These are phyloP conservation scores for Gaultheria prostrata DNA, from an alignment of 148 eudicot species.

Conservation along the genomic window DNA sequence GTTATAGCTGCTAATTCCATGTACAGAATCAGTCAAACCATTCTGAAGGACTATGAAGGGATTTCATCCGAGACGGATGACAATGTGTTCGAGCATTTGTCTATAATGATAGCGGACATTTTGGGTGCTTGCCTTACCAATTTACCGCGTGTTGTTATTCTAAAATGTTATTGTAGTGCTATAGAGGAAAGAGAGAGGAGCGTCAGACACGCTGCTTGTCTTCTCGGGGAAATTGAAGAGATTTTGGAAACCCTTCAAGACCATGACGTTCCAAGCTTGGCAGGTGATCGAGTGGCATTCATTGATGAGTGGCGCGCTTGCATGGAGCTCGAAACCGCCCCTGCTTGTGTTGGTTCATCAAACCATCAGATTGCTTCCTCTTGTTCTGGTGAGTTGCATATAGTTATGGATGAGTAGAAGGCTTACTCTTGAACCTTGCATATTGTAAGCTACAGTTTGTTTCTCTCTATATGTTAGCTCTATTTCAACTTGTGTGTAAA, in stretches of 20 bases:
- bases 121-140: slow-evolving; percentile 26
- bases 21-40: slow-evolving; percentile 23
- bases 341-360: not conserved
- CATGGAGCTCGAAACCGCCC: not conserved
- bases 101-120: slow-evolving; percentile 19
- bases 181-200: slow-evolving; percentile 23
- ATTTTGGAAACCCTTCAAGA: slow-evolving; percentile 16
- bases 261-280: not conserved
- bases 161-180: slow-evolving; percentile 12
- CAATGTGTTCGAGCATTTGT: slow-evolving; percentile 12
- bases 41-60: not conserved
- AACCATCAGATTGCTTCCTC: not conserved
- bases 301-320: not conserved
- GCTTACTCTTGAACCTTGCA: not conserved
- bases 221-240: slow-evolving; percentile 22
- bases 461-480: not conserved
- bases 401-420: not conserved
- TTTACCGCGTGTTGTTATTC: slow-evolving; percentile 13
- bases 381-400: not conserved
- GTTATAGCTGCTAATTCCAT: slow-evolving; percentile 23
- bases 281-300: not conserved
- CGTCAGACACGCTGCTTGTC: slow-evolving; percentile 14
- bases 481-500: not conserved
- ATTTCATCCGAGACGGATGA: not conserved
- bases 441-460: not conserved